phyloP scores from a whole-genome alignment of 176 grass and related monocot genomes.

The Neostapfia colusana region DNA sequence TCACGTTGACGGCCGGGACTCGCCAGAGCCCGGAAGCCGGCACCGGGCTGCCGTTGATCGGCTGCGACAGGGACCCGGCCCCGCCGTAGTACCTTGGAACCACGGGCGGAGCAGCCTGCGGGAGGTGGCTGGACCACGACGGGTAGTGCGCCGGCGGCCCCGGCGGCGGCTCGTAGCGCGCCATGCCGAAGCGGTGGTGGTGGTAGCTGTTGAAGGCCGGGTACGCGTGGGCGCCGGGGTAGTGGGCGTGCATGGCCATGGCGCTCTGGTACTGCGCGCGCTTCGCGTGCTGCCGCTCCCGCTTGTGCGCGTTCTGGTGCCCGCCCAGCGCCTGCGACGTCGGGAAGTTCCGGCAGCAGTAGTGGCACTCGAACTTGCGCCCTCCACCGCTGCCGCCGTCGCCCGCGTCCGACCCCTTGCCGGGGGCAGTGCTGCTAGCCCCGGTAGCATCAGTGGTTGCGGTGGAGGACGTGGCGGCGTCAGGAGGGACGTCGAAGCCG shows the following conservation, averaged over 20 bases:
- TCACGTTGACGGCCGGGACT: constrained; percentile 34
- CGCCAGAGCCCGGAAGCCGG: constrained; percentile 52
- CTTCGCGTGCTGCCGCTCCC: constrained; percentile 81
- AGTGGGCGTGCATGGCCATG: constrained; percentile 62
- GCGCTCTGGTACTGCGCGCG: constrained; percentile 82
- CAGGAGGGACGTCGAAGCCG: constrained; percentile 68
- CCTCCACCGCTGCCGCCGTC: constrained; percentile 46
- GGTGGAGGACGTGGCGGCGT: constrained; percentile 35
- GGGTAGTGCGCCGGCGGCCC: constrained; percentile 59
- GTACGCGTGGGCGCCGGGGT: constrained; percentile 47
- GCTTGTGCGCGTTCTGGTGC: constrained; percentile 91
- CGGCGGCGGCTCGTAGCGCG: constrained; percentile 44
- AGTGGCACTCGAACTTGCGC: constrained; percentile 88
- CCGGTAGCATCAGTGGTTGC: constrained; percentile 22
- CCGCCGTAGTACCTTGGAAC: constrained; percentile 56
- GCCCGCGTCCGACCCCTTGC: not conserved
- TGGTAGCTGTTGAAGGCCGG: constrained; percentile 52
- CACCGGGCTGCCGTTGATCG: constrained; percentile 66
- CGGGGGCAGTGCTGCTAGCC: not conserved
- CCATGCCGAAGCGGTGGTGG: constrained; percentile 45
- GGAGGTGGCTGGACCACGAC: constrained; percentile 50
- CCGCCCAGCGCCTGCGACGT: constrained; percentile 86
- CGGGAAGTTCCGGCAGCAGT: constrained; percentile 88
- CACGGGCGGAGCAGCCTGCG: not conserved
- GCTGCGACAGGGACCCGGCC: constrained; percentile 55